These are phyloP conservation scores for Colletotrichum navitas DNA, from an alignment of 2,329 filamentous ascomycete species.

Conservation along the genomic window DNA sequence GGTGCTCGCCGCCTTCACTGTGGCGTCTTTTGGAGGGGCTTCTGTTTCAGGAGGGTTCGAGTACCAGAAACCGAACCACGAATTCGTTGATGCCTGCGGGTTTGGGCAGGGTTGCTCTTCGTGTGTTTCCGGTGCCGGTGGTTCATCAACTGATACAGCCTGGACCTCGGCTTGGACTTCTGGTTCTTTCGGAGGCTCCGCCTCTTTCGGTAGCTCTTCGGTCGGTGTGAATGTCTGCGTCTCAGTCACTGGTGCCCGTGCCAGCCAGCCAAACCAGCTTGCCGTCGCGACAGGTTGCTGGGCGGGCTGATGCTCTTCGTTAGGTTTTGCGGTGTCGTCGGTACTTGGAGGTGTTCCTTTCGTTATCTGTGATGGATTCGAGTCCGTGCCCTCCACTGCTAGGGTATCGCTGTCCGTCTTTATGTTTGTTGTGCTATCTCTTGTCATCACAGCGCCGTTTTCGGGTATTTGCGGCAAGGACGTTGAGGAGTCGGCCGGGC, in stretches of 20 bases:
- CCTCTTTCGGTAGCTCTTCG: constrained; percentile 37
- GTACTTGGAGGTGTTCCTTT: constrained; percentile 39
- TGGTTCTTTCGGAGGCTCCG: constrained; percentile 38
- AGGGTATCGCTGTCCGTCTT: constrained; percentile 4
- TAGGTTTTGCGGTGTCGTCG: constrained; percentile 49
- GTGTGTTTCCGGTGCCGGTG: constrained; percentile 24
- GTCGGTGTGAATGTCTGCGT: constrained; percentile 21
- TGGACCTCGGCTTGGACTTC: constrained; percentile 14
- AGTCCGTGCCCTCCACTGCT: not conserved
- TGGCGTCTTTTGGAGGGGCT: constrained; percentile 6
- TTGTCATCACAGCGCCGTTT: constrained; percentile 25
- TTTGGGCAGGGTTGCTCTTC: constrained; percentile 42
- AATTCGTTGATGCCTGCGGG: constrained; percentile 46
- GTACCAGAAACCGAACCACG: constrained; percentile 59
- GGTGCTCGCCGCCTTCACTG: constrained; percentile 37
- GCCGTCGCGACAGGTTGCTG: constrained; percentile 51
- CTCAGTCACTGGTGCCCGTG: constrained; percentile 47
- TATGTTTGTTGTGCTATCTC: not conserved
- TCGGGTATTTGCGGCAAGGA: constrained; percentile 50
- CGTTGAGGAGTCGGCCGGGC: constrained; percentile 48
- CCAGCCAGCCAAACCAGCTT: constrained; percentile 69
- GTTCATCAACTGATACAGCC: constrained; percentile 17
- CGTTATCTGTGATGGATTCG: not conserved
- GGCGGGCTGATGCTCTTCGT: constrained; percentile 14
- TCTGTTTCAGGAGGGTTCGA: constrained; percentile 42